Percentiles rank a stretch among this genome's conserved stretches.
Evolutionary conservation across 2,329 filamentous ascomycete genomes (phyloP).

Genomic region (Fusarium tanahbumbuense): DNA sequence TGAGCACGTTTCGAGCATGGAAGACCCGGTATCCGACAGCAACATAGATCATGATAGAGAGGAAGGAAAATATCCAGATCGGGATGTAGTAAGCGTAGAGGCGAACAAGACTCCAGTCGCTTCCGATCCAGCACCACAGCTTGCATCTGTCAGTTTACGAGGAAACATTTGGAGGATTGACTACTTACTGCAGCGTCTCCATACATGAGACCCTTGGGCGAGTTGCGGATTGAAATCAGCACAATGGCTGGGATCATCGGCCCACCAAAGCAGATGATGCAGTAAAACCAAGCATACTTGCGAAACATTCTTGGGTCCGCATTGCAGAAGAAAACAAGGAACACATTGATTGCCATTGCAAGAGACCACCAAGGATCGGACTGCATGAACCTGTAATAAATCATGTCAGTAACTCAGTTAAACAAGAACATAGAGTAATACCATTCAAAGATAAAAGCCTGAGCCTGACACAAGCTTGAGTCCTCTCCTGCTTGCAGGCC

Average conservation of each 20-base stretch:
- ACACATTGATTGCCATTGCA: slow-evolving; percentile 85
- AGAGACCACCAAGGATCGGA: slow-evolving; percentile 82
- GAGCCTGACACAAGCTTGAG: slow-evolving; percentile 70
- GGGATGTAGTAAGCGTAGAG: slow-evolving; percentile 71
- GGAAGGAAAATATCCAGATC: slow-evolving; percentile 68
- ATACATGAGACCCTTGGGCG: slow-evolving; percentile 58
- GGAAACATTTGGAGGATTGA: neutral
- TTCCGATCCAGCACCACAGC: slow-evolving; percentile 72
- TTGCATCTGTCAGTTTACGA: slow-evolving; percentile 45
- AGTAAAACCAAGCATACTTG: slow-evolving; percentile 77
- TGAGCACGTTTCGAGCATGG: slow-evolving; percentile 66
- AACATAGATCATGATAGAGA: slow-evolving; percentile 66
- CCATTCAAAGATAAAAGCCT: slow-evolving; percentile 73
- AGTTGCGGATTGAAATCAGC: slow-evolving; percentile 68
- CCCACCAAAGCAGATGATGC: slow-evolving; percentile 74
- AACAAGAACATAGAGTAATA: slow-evolving; percentile 49
- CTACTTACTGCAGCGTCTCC: slow-evolving; percentile 66
- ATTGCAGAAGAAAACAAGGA: slow-evolving; percentile 71
- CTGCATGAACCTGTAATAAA: slow-evolving; percentile 74
- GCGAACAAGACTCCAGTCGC: slow-evolving; percentile 64
- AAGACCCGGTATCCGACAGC: slow-evolving; percentile 70
- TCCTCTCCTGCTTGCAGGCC: slow-evolving; percentile 66
- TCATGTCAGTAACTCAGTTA: neutral
- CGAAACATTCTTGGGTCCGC: slow-evolving; percentile 72
- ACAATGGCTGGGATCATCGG: slow-evolving; percentile 75